Evolutionary conservation across 225 moss, liverwort and hornwort genomes (phyloP).

Genomic region (Marchantia paleacea): DNA sequence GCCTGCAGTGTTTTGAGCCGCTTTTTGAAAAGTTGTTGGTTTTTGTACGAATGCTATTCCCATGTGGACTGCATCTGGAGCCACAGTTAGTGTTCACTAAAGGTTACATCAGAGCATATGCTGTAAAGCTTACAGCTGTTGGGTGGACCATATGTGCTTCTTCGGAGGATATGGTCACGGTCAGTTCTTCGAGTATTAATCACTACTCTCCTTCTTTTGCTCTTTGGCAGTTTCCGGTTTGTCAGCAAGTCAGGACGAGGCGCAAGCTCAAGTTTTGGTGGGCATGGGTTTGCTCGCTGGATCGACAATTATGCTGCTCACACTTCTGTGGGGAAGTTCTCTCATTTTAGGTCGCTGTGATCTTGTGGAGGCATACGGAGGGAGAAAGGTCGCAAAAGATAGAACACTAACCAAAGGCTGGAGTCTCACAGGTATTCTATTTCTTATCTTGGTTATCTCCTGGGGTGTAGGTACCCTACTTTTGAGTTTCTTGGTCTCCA

Average conservation of each 20-base stretch:
- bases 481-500: background rate
- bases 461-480: background rate
- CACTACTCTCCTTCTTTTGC: background rate
- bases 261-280: constrained; percentile 79
- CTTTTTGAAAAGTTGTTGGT: too few relatives aligned
- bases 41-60: too few relatives aligned
- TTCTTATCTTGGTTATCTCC: background rate
- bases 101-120: too few relatives aligned
- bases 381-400: constrained; percentile 62
- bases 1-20: too few relatives aligned
- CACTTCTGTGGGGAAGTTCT: constrained; percentile 77
- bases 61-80: too few relatives aligned
- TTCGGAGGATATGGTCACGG: too few relatives aligned
- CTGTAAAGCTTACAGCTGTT: too few relatives aligned
- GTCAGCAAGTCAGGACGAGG: constrained; percentile 64
- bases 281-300: constrained; percentile 95
- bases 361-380: constrained; percentile 26
- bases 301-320: constrained; percentile 86
- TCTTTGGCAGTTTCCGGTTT: constrained; percentile 73
- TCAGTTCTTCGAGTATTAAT: too few relatives aligned
- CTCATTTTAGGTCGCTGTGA: constrained; percentile 83
- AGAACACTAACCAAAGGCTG: constrained; percentile 55
- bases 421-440: constrained; percentile 40
- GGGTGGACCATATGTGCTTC: too few relatives aligned
- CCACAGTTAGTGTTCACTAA: too few relatives aligned